phyloP scores from a whole-genome alignment of 768 basidiomycete species.

The Boletus vinaceobasis region DNA sequence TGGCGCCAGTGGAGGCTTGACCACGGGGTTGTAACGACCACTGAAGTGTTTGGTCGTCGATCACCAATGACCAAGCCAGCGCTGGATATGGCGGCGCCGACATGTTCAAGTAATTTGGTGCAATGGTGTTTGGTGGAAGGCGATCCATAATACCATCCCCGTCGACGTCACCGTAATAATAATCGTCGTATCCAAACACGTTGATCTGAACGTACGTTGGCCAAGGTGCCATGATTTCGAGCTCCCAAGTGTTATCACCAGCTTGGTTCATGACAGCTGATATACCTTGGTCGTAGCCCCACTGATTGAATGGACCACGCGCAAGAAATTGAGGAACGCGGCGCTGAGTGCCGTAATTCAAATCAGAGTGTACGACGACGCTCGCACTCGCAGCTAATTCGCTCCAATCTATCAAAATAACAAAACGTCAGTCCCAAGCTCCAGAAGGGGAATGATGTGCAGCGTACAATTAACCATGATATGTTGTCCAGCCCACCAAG shows the following conservation, averaged over 20 bases:
- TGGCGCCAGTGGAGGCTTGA: conserved; percentile 72
- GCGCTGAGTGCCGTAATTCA: conserved; percentile 54
- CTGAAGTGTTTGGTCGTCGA: conserved; percentile 72
- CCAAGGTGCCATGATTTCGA: conserved; percentile 89
- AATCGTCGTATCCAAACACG: conserved; percentile 88
- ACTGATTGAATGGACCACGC: conserved; percentile 86
- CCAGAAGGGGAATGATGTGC: neutral
- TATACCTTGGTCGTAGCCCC: conserved; percentile 89
- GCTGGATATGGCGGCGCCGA: conserved; percentile 87
- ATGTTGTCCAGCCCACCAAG: conserved; percentile 82
- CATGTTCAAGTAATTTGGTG: conserved; percentile 88
- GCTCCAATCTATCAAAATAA: conserved; percentile 65
- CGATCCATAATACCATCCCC: conserved; percentile 87
- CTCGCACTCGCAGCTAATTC: conserved; percentile 56
- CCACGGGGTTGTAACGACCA: conserved; percentile 85
- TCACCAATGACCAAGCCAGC: conserved; percentile 79
- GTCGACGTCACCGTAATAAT: conserved; percentile 89
- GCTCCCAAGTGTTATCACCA: conserved; percentile 69
- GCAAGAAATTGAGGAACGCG: conserved; percentile 85
- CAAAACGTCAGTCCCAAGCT: neutral
- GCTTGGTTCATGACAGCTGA: conserved; percentile 63
- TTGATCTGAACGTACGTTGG: conserved; percentile 88
- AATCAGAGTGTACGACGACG: conserved; percentile 76
- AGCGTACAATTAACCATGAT: conserved; percentile 82
- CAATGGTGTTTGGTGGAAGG: conserved; percentile 81